A percentile compares a stretch with the other conserved stretches of the same genome.
Conservation (phyloP, 305 asterid genomes). For the Lippia alba region DNA sequence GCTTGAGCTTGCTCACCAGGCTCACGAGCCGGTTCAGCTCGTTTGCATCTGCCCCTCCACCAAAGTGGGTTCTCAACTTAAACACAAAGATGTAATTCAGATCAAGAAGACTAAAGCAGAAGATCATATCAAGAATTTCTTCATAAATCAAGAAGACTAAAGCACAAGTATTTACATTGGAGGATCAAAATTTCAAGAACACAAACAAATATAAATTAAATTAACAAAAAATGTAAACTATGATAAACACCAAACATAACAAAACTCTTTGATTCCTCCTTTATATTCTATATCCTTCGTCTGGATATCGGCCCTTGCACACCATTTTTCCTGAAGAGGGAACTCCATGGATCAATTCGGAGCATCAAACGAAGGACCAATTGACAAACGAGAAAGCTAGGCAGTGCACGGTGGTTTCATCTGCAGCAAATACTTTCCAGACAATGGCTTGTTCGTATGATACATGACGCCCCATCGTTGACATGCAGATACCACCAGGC, state of each 20-base stretch:
- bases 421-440: slow-evolving; percentile 84
- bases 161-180: slow-evolving; percentile 44
- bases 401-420: slow-evolving; percentile 74
- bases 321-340: neutral
- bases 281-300: neutral
- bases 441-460: slow-evolving; percentile 85
- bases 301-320: neutral
- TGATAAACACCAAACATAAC: slow-evolving; percentile 34
- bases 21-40: too few relatives aligned
- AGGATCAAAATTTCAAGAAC: slow-evolving; percentile 28
- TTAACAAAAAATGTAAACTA: slow-evolving; percentile 32
- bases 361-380: slow-evolving; percentile 76
- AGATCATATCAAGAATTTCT: slow-evolving; percentile 1
- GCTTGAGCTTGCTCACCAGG: too few relatives aligned
- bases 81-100: neutral
- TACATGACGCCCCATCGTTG: slow-evolving; percentile 91
- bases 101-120: slow-evolving; percentile 24
- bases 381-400: slow-evolving; percentile 85
- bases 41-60: too few relatives aligned
- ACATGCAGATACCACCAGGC: slow-evolving; percentile 85
- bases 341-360: neutral
- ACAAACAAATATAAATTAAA: slow-evolving; percentile 19
- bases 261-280: slow-evolving; percentile 41
- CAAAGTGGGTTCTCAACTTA: too few relatives aligned
- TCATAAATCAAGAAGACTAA: slow-evolving; percentile 16